phyloP scores from a whole-genome alignment of 768 basidiomycete genomes.

The Gymnopilus dilepis region DNA sequence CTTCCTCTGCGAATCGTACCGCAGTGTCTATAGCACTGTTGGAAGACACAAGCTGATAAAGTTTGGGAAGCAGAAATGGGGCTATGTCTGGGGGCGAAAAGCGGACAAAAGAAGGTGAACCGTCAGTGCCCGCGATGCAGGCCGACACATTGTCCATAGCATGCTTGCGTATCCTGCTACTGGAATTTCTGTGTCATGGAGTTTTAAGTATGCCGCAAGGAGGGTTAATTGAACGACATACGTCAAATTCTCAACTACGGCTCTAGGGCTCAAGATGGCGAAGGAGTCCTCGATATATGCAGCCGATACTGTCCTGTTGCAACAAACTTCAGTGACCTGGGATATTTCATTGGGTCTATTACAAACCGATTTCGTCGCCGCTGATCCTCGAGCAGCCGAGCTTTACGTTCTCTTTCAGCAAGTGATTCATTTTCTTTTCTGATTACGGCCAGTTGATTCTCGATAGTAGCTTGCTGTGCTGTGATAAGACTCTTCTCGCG shows the following conservation, averaged over 20 bases:
- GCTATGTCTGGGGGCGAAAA: constrained; percentile 2
- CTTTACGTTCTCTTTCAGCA: neutral
- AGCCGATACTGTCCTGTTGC: neutral
- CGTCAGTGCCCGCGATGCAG: neutral
- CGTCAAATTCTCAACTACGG: constrained; percentile 7
- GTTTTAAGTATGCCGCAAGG: neutral
- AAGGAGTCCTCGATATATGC: constrained; percentile 2
- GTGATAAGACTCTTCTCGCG: neutral
- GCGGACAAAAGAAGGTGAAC: neutral
- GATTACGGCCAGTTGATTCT: neutral
- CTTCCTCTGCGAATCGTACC: neutral
- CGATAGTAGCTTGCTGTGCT: neutral
- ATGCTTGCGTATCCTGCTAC: neutral
- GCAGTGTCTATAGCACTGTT: neutral
- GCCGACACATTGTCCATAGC: constrained; percentile 2
- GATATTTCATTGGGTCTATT: neutral
- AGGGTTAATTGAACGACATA: neutral
- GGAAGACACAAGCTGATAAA: neutral
- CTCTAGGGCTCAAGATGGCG: neutral
- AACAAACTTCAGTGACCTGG: neutral
- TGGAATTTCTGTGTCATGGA: neutral
- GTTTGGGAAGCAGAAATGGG: constrained; percentile 3
- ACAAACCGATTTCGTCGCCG: constrained; percentile 6
- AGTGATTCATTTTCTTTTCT: neutral
- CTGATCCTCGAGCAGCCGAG: neutral